Evolutionary conservation across 768 basidiomycete genomes (phyloP), one percentile per base, ranked within the genome.

Genomic region (Leccinum subgranulosum): DNA sequence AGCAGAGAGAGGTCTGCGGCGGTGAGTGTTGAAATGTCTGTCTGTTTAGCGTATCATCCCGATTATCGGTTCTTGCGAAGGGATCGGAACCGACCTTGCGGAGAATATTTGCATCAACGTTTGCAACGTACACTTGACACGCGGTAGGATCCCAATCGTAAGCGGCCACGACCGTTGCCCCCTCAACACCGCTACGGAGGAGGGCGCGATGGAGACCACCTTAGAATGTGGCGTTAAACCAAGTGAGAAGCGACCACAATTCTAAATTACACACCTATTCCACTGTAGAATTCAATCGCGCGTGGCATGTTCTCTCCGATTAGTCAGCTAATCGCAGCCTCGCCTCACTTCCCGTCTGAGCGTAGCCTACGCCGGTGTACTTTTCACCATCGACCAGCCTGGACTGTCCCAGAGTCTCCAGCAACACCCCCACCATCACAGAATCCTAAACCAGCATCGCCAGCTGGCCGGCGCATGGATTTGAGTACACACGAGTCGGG

Each of bases 101-200:
- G 15, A 82, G 79, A 28, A 82, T 65, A 23, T 75, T 65, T 9
- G 64, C 51, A 6, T 81, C 81, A 66, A 84, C 74, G 70, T 92
- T 91, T 19, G 79, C 77, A 19, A 71, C 72, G 69, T 93, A 92
- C 17, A 90, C 88, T 54, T 78, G 78, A 62, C 84, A 86, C 34
- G 88, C 88, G 19, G 76, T 77, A 62, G 84, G 88, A 74, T 92
- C 90, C 88, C 90, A 91, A 69, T 92, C 91, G 66, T 86, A 90
- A n/a, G 90, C 88, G 59, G 80, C 81, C 6, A 85, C 73, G 31
- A 88, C 77, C 0, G 70, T 58, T 9, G 72, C 63, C 5, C 76
- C 83, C 19, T 75, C 63, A 47, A 82, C 72, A 10, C 63, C 66
- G 63, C 84, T 85, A 51, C 82, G 78, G 47, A 73, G 65, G 17